Evolutionary conservation across 768 basidiomycete species (phyloP).

Genomic region (Phlebiopsis flavidoalba): DNA sequence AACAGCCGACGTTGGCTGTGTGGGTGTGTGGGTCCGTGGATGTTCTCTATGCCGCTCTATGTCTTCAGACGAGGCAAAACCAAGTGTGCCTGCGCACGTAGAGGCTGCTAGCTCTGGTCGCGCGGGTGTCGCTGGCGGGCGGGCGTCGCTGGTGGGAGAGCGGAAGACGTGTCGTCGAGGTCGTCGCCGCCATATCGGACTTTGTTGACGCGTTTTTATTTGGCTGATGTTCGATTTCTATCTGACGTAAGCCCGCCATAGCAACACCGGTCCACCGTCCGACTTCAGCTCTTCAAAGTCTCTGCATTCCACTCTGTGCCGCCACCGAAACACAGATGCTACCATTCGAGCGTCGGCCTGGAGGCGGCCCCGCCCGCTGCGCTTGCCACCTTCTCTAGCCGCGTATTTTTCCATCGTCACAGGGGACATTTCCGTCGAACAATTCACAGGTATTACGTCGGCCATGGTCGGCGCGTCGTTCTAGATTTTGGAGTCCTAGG

Average conservation of each 20-base stretch:
- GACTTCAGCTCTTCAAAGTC: neutral
- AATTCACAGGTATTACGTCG: neutral
- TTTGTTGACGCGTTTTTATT: slow-evolving; percentile 40
- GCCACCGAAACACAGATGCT: neutral
- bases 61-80: neutral
- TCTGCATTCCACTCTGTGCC: neutral
- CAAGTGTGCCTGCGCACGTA: neutral
- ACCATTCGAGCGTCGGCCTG: neutral
- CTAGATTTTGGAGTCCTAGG: neutral
- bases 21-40: slow-evolving; percentile 50
- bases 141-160: neutral
- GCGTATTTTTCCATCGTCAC: neutral
- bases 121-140: slow-evolving; percentile 15
- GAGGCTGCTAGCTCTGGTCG: neutral
- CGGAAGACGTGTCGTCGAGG: slow-evolving; percentile 12
- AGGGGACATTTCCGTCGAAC: neutral
- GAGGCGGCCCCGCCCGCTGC: too few relatives aligned
- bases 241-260: slow-evolving; percentile 3
- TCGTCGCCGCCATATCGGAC: slow-evolving; percentile 2
- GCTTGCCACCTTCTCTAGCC: neutral
- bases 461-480: neutral
- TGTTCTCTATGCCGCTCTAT: slow-evolving; percentile 3
- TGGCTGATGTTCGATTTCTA: slow-evolving; percentile 47
- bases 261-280: neutral
- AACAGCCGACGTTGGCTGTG: slow-evolving; percentile 30